These are phyloP conservation scores for Orbilia blumenaviensis DNA, from an alignment of 2,329 filamentous ascomycete species.

Conservation along the genomic window DNA sequence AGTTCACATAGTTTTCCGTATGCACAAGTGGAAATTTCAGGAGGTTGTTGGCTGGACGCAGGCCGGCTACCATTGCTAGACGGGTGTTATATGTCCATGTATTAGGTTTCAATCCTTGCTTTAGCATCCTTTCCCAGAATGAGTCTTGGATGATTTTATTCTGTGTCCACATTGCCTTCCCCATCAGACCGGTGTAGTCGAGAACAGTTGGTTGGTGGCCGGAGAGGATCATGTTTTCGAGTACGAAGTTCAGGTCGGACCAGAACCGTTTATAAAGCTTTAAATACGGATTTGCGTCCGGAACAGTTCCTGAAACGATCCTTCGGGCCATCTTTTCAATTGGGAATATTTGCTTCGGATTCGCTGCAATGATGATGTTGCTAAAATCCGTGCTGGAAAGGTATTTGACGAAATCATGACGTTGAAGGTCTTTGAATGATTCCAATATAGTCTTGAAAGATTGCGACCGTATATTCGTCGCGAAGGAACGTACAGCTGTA, in stretches of 20 bases:
- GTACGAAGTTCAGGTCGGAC: slow-evolving; percentile 33
- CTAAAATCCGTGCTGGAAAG: slow-evolving; percentile 41
- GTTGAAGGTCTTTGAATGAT: slow-evolving; percentile 38
- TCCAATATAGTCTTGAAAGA: slow-evolving; percentile 23
- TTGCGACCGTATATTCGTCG: slow-evolving; percentile 7
- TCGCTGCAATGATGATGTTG: slow-evolving; percentile 36
- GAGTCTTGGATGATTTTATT: slow-evolving; percentile 1
- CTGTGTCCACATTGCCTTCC: slow-evolving; percentile 44
- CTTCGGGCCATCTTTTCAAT: slow-evolving; percentile 30
- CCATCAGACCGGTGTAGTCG: slow-evolving; percentile 52
- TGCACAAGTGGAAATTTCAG: slow-evolving; percentile 42
- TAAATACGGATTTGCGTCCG: slow-evolving; percentile 19
- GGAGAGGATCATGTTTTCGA: slow-evolving; percentile 30
- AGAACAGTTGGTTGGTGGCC: slow-evolving; percentile 34
- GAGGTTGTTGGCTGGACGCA: slow-evolving; percentile 28
- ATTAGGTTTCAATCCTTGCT: slow-evolving; percentile 34
- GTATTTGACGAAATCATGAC: slow-evolving; percentile 21
- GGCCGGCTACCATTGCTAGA: slow-evolving; percentile 37
- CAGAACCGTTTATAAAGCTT: slow-evolving; percentile 33
- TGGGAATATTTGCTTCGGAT: slow-evolving; percentile 34
- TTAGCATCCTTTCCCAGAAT: slow-evolving; percentile 41
- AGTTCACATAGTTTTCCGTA: not conserved
- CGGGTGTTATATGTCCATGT: slow-evolving; percentile 53
- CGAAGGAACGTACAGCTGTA: slow-evolving; percentile 28
- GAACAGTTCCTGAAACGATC: slow-evolving; percentile 23